Evolutionary conservation across 2,329 filamentous ascomycete genomes (phyloP).

Genomic region (Alternaria tenuissima): DNA sequence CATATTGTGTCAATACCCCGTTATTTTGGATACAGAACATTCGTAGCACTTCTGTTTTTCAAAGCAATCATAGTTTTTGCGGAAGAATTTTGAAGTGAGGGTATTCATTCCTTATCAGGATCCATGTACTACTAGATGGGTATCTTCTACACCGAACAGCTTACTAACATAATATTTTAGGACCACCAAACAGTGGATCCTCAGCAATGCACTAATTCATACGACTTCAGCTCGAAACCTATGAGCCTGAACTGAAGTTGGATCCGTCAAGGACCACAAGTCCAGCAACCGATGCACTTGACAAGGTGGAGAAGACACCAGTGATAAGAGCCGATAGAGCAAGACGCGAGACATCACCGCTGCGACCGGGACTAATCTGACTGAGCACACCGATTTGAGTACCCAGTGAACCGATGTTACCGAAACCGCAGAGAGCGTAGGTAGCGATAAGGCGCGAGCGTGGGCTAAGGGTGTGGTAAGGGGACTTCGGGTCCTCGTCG

Average conservation of each 20-base stretch:
- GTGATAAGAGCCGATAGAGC: slow-evolving; percentile 80
- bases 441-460: slow-evolving; percentile 84
- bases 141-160: slow-evolving; percentile 30
- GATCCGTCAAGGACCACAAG: slow-evolving; percentile 64
- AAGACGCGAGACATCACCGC: slow-evolving; percentile 77
- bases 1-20: not conserved
- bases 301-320: slow-evolving; percentile 80
- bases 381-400: slow-evolving; percentile 89
- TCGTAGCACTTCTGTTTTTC: not conserved
- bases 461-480: slow-evolving; percentile 67
- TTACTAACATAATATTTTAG: slow-evolving; percentile 29
- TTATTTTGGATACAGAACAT: not conserved
- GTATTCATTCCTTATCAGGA: slow-evolving; percentile 10
- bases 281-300: slow-evolving; percentile 66
- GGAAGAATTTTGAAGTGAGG: not conserved
- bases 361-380: slow-evolving; percentile 77
- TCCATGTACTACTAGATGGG: slow-evolving; percentile 27
- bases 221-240: slow-evolving; percentile 4
- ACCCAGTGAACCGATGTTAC: slow-evolving; percentile 86
- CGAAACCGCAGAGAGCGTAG: slow-evolving; percentile 78
- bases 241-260: slow-evolving; percentile 33
- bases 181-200: slow-evolving; percentile 12
- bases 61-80: not conserved
- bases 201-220: slow-evolving; percentile 7
- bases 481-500: slow-evolving; percentile 49